A percentile compares a stretch with the other conserved stretches of the same genome.
Evolutionary conservation across 1,139 yeast species (phyloP).

Genomic region (Yamadazyma diospyri): DNA sequence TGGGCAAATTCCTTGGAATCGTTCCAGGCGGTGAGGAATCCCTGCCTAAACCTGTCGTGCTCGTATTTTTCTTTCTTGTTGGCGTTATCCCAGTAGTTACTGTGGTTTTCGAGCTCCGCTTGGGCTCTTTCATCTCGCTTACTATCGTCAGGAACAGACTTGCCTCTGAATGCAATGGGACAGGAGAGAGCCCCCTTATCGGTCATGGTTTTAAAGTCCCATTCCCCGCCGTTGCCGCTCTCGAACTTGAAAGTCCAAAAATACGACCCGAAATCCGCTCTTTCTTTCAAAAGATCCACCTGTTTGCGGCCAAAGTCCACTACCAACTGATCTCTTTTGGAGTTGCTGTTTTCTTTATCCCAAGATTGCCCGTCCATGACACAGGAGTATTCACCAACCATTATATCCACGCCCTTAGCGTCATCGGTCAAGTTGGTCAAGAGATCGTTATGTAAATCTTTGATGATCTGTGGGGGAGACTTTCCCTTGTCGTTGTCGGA

Average conservation of each 20-base stretch:
- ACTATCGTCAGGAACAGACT: conserved; percentile 33
- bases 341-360: conserved; percentile 53
- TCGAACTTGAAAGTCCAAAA: conserved; percentile 92
- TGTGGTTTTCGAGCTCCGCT: conserved; percentile 45
- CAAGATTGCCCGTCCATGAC: conserved; percentile 77
- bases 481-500: conserved; percentile 69
- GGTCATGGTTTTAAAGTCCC: conserved; percentile 86
- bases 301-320: conserved; percentile 41
- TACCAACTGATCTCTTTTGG: conserved; percentile 32
- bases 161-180: conserved; percentile 22
- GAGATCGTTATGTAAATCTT: conserved; percentile 52
- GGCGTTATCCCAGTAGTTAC: conserved; percentile 64
- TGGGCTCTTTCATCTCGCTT: conserved; percentile 42
- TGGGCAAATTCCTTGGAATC: conserved; percentile 68
- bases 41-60: conserved; percentile 77
- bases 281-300: conserved; percentile 37
- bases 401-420: conserved; percentile 57
- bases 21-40: conserved; percentile 68
- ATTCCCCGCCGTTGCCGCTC: conserved; percentile 90
- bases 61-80: conserved; percentile 63
- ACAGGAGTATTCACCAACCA: conserved; percentile 90
- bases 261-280: conserved; percentile 67
- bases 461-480: conserved; percentile 59
- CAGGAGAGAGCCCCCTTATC: conserved; percentile 54
- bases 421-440: conserved; percentile 48